Conservation (phyloP, 169 alveolate genomes). For the Babesia sp. region DNA sequence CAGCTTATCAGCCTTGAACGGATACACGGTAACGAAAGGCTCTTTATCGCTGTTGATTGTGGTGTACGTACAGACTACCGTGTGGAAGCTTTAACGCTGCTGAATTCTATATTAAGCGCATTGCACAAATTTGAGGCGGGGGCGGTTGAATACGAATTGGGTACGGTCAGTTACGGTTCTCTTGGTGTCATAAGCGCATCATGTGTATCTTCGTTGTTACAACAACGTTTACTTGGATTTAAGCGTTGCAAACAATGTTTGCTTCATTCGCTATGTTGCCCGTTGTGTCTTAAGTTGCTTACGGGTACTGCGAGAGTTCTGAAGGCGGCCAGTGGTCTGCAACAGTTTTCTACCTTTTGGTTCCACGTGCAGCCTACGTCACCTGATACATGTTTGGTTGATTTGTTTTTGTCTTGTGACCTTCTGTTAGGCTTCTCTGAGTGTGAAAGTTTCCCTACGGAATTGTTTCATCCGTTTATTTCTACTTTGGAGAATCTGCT, state of each 20-base stretch:
- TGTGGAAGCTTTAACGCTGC: constrained; percentile 49
- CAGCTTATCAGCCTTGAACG: constrained; percentile 7
- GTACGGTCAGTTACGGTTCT: constrained; percentile 46
- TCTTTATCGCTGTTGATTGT: constrained; percentile 33
- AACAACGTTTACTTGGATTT: constrained; percentile 18
- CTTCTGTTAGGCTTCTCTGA: constrained; percentile 10
- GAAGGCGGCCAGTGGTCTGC: constrained; percentile 40
- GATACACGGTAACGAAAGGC: constrained; percentile 20
- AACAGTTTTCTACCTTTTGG: constrained; percentile 63
- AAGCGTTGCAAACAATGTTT: constrained; percentile 42
- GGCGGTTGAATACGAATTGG: constrained; percentile 47
- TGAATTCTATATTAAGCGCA: constrained; percentile 30
- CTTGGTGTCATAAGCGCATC: constrained; percentile 35
- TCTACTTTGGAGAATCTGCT: constrained; percentile 39
- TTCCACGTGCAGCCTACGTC: constrained; percentile 47
- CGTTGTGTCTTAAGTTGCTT: constrained; percentile 28
- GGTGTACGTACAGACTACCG: constrained; percentile 31
- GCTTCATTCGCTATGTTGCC: constrained; percentile 44
- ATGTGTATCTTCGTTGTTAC: constrained; percentile 11
- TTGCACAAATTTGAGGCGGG: constrained; percentile 51
- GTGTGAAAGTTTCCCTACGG: constrained; percentile 3
- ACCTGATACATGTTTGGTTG: constrained; percentile 34
- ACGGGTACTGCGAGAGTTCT: constrained; percentile 41
- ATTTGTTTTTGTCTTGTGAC: constrained; percentile 45
- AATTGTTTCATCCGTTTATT: constrained; percentile 43